Conservation (phyloP, 2,329 filamentous ascomycete genomes). For the Clarireedia paspali region DNA sequence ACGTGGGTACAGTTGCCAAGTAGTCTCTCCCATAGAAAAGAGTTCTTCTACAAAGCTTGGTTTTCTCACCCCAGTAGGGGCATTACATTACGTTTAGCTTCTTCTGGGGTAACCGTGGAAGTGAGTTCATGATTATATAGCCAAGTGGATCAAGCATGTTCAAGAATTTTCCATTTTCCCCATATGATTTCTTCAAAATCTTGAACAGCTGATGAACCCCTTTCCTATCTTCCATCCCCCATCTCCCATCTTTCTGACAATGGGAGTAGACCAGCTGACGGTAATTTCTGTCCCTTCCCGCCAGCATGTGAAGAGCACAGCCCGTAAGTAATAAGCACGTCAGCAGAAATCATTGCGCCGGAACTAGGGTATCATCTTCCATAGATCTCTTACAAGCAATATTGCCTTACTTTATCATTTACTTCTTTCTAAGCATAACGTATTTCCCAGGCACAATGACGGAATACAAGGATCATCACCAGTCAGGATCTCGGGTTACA, state of each 20-base stretch:
- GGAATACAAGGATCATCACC: not conserved
- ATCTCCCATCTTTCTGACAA: too few species aligned
- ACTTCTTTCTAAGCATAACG: not conserved
- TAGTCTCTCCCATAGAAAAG: too few species aligned
- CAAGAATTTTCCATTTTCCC: not conserved
- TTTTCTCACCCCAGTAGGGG: not conserved
- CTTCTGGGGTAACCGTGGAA: conserved; percentile 7
- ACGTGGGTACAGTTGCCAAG: too few species aligned
- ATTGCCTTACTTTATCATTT: not conserved
- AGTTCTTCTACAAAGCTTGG: not conserved
- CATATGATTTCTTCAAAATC: too few species aligned
- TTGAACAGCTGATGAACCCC: too few species aligned
- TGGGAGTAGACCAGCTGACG: too few species aligned
- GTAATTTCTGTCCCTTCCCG: too few species aligned
- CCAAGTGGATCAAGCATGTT: not conserved
- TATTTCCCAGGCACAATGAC: conserved; percentile 4
- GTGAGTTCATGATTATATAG: not conserved
- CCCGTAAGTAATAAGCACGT: too few species aligned
- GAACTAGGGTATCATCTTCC: not conserved
- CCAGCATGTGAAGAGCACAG: too few species aligned
- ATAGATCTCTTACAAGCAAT: not conserved
- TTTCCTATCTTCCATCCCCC: too few species aligned
- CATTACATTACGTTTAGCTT: conserved; percentile 11
- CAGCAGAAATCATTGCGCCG: too few species aligned
- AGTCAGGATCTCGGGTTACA: not conserved